Percentiles rank a stretch among this genome's conserved stretches.
Conservation (phyloP, 495 filamentous ascomycete species). For the Penicillium subrubescens region DNA sequence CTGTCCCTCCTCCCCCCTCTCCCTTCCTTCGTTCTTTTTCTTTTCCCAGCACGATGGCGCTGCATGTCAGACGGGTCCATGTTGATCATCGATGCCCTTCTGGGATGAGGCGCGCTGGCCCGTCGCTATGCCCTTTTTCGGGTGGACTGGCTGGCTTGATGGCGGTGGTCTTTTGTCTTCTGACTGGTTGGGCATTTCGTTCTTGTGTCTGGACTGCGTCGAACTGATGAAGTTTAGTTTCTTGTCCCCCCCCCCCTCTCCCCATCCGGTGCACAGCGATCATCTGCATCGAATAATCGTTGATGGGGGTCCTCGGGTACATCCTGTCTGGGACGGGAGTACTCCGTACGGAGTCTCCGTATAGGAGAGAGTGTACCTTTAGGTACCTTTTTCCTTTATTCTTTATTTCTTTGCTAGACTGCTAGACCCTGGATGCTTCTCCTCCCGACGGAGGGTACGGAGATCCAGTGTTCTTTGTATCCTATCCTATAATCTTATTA, state of each 20-base stretch:
- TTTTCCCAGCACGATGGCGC: constrained; percentile 13
- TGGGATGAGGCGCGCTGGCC: constrained; percentile 5
- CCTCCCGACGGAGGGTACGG: not conserved
- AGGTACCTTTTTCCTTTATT: not conserved
- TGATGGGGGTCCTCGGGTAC: not conserved
- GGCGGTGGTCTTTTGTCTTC: constrained; percentile 2
- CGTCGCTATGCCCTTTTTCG: constrained; percentile 1
- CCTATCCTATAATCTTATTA: too few species aligned
- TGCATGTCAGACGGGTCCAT: constrained; percentile 35
- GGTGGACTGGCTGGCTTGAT: not conserved
- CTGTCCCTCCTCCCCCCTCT: not conserved
- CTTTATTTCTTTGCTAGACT: not conserved
- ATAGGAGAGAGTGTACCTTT: not conserved
- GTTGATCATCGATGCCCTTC: constrained; percentile 26
- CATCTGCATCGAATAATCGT: constrained; percentile 1
- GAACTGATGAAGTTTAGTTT: not conserved
- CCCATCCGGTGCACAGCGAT: constrained; percentile 2
- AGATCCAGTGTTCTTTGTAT: not conserved
- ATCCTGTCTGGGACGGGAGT: constrained; percentile 1
- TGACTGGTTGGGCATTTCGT: not conserved
- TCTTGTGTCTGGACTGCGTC: not conserved
- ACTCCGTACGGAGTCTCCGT: not conserved
- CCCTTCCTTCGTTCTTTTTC: not conserved
- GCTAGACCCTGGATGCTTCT: not conserved
- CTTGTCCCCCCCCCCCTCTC: not conserved